These are phyloP conservation scores for Potentilla sterilis DNA, from an alignment of 306 rosid species.

Conservation along the genomic window DNA sequence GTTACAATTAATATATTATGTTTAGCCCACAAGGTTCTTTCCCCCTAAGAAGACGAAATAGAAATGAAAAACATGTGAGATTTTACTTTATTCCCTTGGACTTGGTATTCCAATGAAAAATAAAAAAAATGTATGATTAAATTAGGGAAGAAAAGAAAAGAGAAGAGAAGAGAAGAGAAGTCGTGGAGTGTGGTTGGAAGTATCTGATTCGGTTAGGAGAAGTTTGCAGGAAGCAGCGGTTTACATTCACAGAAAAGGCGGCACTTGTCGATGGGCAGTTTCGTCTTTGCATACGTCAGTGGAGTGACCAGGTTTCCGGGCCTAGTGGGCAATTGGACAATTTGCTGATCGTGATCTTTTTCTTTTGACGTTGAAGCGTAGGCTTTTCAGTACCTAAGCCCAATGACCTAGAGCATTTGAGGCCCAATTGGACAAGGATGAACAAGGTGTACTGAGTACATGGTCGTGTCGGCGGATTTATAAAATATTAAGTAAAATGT, in stretches of 20 bases:
- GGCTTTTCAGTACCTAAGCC: not conserved
- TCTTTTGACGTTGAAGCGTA: too few relatives aligned
- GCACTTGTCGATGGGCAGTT: not conserved
- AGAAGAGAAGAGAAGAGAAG: not conserved
- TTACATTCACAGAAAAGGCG: not conserved
- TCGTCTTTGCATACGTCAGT: not conserved
- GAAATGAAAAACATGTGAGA: constrained; percentile 23
- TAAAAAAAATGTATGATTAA: too few relatives aligned
- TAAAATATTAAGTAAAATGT: too few relatives aligned
- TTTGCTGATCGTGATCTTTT: not conserved
- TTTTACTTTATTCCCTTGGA: not conserved
- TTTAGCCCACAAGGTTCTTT: not conserved
- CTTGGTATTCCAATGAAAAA: not conserved
- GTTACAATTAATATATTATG: not conserved
- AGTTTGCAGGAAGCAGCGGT: not conserved
- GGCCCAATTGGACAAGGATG: not conserved
- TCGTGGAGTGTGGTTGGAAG: not conserved
- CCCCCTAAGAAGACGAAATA: not conserved
- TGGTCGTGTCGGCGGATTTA: too few relatives aligned
- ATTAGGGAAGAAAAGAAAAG: not conserved
- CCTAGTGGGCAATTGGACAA: not conserved
- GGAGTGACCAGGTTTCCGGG: not conserved
- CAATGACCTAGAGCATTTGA: not conserved
- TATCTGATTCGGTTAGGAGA: not conserved
- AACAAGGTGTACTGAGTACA: too few relatives aligned